phyloP scores from a whole-genome alignment of 495 filamentous ascomycete species.

The Penicillium psychrofluorescens region DNA sequence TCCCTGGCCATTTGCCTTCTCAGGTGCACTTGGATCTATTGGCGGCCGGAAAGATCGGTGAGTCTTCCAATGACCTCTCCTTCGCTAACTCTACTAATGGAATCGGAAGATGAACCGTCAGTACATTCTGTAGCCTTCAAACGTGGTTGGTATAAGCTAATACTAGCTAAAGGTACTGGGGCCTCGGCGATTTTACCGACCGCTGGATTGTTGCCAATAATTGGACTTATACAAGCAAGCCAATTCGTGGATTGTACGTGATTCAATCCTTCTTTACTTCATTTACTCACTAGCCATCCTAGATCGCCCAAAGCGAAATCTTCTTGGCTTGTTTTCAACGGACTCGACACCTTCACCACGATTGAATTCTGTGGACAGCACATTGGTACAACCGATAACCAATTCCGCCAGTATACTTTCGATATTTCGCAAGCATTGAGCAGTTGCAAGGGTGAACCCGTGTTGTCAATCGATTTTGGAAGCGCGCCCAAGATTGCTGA shows the following conservation, averaged over 20 bases:
- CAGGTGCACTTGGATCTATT: slow-evolving; percentile 57
- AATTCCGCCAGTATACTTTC: slow-evolving; percentile 67
- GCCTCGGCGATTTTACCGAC: slow-evolving; percentile 54
- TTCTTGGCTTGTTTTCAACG: slow-evolving; percentile 56
- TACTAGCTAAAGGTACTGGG: slow-evolving; percentile 31
- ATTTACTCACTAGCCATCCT: slow-evolving; percentile 3
- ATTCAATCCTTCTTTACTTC: not conserved
- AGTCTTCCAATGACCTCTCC: slow-evolving; percentile 3
- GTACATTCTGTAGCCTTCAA: slow-evolving; percentile 5
- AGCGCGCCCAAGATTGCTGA: slow-evolving; percentile 47
- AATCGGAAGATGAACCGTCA: slow-evolving; percentile 40
- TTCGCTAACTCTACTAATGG: not conserved
- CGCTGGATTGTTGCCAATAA: slow-evolving; percentile 54
- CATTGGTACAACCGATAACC: slow-evolving; percentile 61
- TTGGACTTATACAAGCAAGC: slow-evolving; percentile 57
- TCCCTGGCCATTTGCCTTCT: slow-evolving; percentile 54
- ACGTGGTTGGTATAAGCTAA: not conserved
- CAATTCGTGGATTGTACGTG: slow-evolving; percentile 41
- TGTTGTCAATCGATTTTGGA: slow-evolving; percentile 47
- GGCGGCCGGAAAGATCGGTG: slow-evolving; percentile 42
- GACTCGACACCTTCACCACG: slow-evolving; percentile 59
- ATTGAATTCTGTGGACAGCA: slow-evolving; percentile 52
- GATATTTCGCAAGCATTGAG: slow-evolving; percentile 48
- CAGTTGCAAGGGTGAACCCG: slow-evolving; percentile 34
- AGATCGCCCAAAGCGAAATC: slow-evolving; percentile 18